These are phyloP conservation scores for Opeltia flavorubescens DNA, from an alignment of 495 filamentous ascomycete genomes.

Conservation along the genomic window DNA sequence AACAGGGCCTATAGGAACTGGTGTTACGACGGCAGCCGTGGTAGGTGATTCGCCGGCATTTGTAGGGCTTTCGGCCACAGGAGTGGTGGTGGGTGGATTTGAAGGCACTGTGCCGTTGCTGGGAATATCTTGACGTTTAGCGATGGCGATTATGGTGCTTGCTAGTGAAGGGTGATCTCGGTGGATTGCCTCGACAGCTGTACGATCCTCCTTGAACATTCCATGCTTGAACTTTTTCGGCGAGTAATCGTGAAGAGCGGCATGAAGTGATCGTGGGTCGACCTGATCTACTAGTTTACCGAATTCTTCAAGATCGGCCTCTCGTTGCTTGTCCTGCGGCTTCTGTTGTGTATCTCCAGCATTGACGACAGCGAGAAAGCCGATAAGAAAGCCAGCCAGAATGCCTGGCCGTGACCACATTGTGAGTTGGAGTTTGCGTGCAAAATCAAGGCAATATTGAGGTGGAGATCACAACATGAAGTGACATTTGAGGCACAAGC, in stretches of 20 bases:
- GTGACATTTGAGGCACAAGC: too few species aligned
- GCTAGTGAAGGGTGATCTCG: slow-evolving; percentile 31
- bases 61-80: neutral
- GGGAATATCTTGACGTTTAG: slow-evolving; percentile 13
- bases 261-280: slow-evolving; percentile 30
- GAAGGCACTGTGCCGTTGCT: slow-evolving; percentile 8
- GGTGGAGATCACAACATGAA: neutral
- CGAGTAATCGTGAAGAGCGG: slow-evolving; percentile 33
- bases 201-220: slow-evolving; percentile 32
- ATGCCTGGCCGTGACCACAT: slow-evolving; percentile 12
- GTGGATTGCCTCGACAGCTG: slow-evolving; percentile 33
- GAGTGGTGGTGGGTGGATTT: slow-evolving; percentile 1
- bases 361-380: slow-evolving; percentile 1
- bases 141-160: slow-evolving; percentile 24
- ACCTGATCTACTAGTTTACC: slow-evolving; percentile 27
- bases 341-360: slow-evolving; percentile 1
- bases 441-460: neutral
- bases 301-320: slow-evolving; percentile 14
- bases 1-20: slow-evolving; percentile 9
- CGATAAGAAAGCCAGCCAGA: slow-evolving; percentile 4
- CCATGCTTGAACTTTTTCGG: slow-evolving; percentile 36
- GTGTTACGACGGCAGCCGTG: neutral
- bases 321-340: slow-evolving; percentile 1
- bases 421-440: neutral
- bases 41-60: neutral